Evolutionary conservation across 768 basidiomycete genomes (phyloP).

Genomic region (Phylloporus sp.): DNA sequence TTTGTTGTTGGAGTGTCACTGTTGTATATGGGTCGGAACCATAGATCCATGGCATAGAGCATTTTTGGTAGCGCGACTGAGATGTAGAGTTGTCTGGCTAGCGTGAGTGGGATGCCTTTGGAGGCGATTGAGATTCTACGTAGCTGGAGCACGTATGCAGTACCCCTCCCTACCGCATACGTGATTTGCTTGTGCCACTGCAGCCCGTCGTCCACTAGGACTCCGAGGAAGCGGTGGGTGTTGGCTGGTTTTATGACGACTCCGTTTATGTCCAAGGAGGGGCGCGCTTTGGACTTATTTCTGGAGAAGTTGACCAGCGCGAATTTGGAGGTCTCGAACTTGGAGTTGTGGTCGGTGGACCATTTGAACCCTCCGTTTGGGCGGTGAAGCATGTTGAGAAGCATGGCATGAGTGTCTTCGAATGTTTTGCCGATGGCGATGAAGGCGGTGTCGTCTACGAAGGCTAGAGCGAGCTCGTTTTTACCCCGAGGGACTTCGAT

Average conservation of each 20-base stretch:
- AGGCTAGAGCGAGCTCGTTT: constrained; percentile 22
- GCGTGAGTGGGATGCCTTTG: background rate
- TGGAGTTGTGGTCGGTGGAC: constrained; percentile 20
- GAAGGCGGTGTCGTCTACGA: constrained; percentile 29
- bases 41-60: background rate
- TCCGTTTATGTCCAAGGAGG: background rate
- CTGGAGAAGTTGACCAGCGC: constrained; percentile 11
- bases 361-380: constrained; percentile 13
- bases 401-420: constrained; percentile 7
- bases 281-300: background rate
- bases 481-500: background rate
- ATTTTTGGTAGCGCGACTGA: background rate
- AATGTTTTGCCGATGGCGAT: constrained; percentile 25
- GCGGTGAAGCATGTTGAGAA: constrained; percentile 25
- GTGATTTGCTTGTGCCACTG: background rate
- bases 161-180: background rate
- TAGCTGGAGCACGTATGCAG: background rate
- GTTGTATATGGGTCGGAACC: background rate
- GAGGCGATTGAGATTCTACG: background rate
- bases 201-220: background rate
- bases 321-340: constrained; percentile 19
- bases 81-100: background rate
- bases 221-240: background rate
- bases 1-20: rapidly evolving
- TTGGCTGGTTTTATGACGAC: background rate